Conservation (phyloP, 2,329 filamentous ascomycete species). For the Fusarium sterilihyphosum region DNA sequence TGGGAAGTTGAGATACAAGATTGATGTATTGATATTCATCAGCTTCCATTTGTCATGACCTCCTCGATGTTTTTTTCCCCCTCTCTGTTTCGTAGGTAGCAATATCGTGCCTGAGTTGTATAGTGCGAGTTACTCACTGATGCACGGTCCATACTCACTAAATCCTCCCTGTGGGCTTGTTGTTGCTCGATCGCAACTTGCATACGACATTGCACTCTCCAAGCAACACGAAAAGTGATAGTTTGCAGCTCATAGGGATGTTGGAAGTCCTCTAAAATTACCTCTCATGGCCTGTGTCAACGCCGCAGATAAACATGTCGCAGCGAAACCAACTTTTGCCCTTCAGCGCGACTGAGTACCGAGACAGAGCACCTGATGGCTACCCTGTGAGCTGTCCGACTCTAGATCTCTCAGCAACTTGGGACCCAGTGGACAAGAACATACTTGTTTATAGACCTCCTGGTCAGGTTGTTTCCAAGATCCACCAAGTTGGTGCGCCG, state of each 20-base stretch:
- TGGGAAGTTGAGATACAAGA: background rate
- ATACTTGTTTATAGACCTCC: constrained; percentile 82
- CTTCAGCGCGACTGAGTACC: constrained; percentile 67
- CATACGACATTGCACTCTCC: background rate
- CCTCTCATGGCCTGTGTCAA: background rate
- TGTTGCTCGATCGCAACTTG: constrained; percentile 15
- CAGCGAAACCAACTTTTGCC: constrained; percentile 53
- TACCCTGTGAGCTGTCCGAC: constrained; percentile 82
- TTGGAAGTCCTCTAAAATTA: background rate
- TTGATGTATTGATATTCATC: background rate
- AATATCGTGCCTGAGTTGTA: background rate
- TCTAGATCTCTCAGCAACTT: constrained; percentile 82
- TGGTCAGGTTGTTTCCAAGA: constrained; percentile 71
- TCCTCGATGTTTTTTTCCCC: no score
- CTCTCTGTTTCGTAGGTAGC: background rate
- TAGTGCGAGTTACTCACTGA: background rate
- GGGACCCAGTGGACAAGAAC: constrained; percentile 72
- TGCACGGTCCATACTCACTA: constrained; percentile 7
- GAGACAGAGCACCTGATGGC: constrained; percentile 62
- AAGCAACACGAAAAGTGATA: background rate
- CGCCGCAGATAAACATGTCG: constrained; percentile 38
- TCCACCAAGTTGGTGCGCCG: constrained; percentile 55
- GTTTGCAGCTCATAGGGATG: background rate
- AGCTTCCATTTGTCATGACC: background rate
- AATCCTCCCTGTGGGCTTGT: background rate